Evolutionary conservation across 75 land plant genomes (phyloP).

Genomic region (Pinus albicaulis): DNA sequence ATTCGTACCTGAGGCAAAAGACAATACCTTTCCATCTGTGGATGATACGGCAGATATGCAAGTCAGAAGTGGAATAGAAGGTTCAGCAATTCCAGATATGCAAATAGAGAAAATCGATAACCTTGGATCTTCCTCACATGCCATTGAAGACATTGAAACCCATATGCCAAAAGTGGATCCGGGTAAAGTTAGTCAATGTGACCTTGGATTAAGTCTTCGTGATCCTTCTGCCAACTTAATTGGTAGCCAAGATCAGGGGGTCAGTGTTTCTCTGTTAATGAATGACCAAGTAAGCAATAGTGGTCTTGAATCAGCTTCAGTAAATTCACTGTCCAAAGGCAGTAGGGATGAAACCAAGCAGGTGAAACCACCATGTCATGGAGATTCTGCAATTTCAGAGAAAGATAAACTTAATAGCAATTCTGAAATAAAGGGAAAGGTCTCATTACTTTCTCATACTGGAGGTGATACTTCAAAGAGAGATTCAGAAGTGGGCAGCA

Average conservation of each 20-base stretch:
- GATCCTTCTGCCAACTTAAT: background rate
- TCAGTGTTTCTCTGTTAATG: background rate
- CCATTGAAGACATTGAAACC: background rate
- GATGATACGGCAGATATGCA: background rate
- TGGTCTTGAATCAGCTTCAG: background rate
- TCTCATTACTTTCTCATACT: background rate
- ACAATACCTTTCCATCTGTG: background rate
- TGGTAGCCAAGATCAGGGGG: background rate
- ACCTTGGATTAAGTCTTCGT: background rate
- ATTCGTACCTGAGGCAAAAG: background rate
- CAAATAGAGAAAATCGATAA: background rate
- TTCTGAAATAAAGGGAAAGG: slow-evolving; percentile 5
- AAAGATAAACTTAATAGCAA: background rate
- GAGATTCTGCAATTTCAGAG: background rate
- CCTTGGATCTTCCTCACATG: background rate
- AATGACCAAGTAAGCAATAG: background rate
- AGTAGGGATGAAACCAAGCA: background rate
- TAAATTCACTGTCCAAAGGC: background rate
- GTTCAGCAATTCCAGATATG: background rate
- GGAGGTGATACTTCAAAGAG: slow-evolving; percentile 1
- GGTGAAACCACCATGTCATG: background rate
- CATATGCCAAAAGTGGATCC: background rate
- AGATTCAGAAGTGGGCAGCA: background rate
- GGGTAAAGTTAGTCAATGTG: background rate
- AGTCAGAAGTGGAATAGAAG: background rate